Percentiles rank a stretch among this genome's conserved stretches.
These are phyloP conservation scores for Pleurotus giganteus DNA, from an alignment of 768 basidiomycete genomes.

Conservation along the genomic window DNA sequence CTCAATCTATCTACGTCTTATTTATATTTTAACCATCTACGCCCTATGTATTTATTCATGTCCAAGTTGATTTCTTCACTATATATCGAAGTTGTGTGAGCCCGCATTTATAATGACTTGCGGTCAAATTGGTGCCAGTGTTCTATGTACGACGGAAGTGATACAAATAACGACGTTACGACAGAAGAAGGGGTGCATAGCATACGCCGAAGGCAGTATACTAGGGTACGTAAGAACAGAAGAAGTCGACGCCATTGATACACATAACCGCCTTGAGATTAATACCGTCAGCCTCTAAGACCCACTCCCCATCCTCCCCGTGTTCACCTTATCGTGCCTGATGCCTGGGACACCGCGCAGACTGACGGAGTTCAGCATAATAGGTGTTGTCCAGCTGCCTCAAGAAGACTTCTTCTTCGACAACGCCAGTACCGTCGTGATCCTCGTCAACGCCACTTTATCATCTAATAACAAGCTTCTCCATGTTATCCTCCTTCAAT, in stretches of 20 bases:
- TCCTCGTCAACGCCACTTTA: conserved; percentile 81
- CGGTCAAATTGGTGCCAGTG: no score
- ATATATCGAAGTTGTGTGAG: no score
- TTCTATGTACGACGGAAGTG: no score
- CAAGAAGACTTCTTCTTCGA: conserved; percentile 94
- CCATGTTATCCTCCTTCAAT: conserved; percentile 97
- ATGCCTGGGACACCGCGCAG: conserved; percentile 90
- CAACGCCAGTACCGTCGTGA: conserved; percentile 65
- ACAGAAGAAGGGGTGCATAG: no score
- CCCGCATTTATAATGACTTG: no score
- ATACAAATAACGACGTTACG: no score
- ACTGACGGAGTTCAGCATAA: conserved; percentile 91
- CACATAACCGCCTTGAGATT: conserved; percentile 95
- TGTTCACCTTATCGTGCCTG: conserved; percentile 74
- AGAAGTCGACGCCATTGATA: conserved; percentile 92
- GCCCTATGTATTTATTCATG: no score
- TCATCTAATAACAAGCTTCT: conserved; percentile 94
- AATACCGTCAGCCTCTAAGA: conserved; percentile 92
- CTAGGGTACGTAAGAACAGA: no score
- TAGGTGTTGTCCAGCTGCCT: conserved; percentile 94
- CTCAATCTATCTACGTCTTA: no score
- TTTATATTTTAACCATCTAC: no score
- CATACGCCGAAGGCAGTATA: no score
- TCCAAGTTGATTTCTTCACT: no score
- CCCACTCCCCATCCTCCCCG: conserved; percentile 84